phyloP scores from a whole-genome alignment of 176 grass and related monocot species.

The Oryza meridionalis region DNA sequence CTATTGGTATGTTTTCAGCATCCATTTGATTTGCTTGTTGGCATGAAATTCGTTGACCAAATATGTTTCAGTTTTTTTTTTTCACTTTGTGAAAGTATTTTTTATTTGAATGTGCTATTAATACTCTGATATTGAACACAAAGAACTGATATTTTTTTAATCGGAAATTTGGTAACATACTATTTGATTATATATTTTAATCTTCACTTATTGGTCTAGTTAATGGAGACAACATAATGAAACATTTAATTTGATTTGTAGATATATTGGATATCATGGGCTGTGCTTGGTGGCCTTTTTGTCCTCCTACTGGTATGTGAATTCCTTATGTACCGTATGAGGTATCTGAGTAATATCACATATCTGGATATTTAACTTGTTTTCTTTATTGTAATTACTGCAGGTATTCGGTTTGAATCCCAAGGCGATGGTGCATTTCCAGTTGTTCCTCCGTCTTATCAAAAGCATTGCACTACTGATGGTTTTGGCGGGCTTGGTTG shows the following conservation, averaged over 20 bases:
- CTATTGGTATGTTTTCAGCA: conserved; percentile 58
- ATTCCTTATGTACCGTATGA: conserved; percentile 32
- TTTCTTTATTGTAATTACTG: conserved; percentile 38
- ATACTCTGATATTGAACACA: not conserved
- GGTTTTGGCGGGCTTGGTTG: conserved; percentile 70
- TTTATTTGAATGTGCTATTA: conserved; percentile 29
- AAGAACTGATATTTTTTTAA: not conserved
- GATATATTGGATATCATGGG: conserved; percentile 91
- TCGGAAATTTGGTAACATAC: not conserved
- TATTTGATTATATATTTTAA: not conserved
- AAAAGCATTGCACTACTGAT: conserved; percentile 78
- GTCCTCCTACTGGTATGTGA: conserved; percentile 69
- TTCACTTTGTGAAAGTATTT: not conserved
- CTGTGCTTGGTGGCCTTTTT: conserved; percentile 73
- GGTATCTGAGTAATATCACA: conserved; percentile 7
- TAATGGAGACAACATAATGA: conserved; percentile 1
- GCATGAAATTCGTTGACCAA: conserved; percentile 21
- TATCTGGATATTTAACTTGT: not conserved
- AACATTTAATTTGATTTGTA: conserved; percentile 42
- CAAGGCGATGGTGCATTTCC: conserved; percentile 94
- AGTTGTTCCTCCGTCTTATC: conserved; percentile 73
- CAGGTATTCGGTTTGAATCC: conserved; percentile 89
- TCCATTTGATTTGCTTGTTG: conserved; percentile 24
- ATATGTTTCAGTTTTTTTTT: conserved; percentile 3
- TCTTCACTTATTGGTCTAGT: not conserved